phyloP scores from a whole-genome alignment of 768 basidiomycete genomes.

The Nidularia sp. region DNA sequence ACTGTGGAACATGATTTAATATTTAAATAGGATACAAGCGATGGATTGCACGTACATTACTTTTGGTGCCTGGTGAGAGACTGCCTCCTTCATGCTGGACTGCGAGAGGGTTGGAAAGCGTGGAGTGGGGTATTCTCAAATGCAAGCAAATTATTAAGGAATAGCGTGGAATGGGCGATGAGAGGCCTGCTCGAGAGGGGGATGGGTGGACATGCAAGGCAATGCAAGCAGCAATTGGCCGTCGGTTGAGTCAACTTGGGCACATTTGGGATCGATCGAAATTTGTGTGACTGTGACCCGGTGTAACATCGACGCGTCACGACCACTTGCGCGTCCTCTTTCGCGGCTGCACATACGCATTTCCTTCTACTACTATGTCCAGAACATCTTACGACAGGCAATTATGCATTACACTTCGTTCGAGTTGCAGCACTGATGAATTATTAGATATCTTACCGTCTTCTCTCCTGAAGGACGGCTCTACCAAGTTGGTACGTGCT shows the following conservation, averaged over 20 bases:
- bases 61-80: constrained; percentile 77
- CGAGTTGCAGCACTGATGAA: neutral
- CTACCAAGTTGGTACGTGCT: constrained; percentile 91
- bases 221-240: neutral
- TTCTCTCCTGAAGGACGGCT: constrained; percentile 96
- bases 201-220: neutral
- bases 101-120: neutral
- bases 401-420: neutral
- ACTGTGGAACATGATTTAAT: constrained; percentile 32
- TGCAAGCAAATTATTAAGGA: no score
- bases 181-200: neutral
- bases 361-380: constrained; percentile 54
- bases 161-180: no score
- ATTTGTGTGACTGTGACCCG: constrained; percentile 23
- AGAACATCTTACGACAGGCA: constrained; percentile 92
- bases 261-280: constrained; percentile 10
- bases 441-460: constrained; percentile 82
- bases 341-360: neutral
- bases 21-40: constrained; percentile 4
- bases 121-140: neutral
- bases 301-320: constrained; percentile 28
- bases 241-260: neutral
- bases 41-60: constrained; percentile 55
- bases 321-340: constrained; percentile 56
- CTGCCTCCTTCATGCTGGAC: constrained; percentile 69